These are phyloP conservation scores for Picea engelmannii DNA, from an alignment of 83 land plant genomes.

Conservation along the genomic window DNA sequence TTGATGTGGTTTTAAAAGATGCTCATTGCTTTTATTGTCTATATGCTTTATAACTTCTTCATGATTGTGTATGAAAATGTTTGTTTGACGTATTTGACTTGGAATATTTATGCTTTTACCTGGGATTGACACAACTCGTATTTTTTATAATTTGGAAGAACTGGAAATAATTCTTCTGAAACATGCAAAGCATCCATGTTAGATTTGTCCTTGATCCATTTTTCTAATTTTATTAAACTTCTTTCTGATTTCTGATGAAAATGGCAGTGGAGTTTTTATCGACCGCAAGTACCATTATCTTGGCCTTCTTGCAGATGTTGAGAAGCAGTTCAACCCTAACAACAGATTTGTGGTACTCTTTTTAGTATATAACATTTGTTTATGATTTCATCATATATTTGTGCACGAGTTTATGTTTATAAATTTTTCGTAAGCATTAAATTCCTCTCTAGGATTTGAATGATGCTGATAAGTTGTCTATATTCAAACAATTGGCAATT, in stretches of 20 bases:
- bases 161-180: no score
- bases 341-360: conserved; percentile 75
- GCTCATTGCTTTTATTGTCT: background rate
- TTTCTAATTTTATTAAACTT: background rate
- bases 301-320: conserved; percentile 54
- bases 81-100: background rate
- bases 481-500: background rate
- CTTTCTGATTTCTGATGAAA: background rate
- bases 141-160: background rate
- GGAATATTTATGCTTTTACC: background rate
- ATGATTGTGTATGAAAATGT: background rate
- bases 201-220: background rate
- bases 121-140: background rate
- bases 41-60: background rate
- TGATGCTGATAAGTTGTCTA: background rate
- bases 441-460: background rate
- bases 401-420: background rate
- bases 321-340: conserved; percentile 83
- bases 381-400: background rate
- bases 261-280: conserved; percentile 85
- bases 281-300: conserved; percentile 77
- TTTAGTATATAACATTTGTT: background rate
- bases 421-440: background rate
- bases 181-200: no score
- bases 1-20: background rate